Evolutionary conservation across 805 yeast species (phyloP).

Genomic region (Candida boidinii): DNA sequence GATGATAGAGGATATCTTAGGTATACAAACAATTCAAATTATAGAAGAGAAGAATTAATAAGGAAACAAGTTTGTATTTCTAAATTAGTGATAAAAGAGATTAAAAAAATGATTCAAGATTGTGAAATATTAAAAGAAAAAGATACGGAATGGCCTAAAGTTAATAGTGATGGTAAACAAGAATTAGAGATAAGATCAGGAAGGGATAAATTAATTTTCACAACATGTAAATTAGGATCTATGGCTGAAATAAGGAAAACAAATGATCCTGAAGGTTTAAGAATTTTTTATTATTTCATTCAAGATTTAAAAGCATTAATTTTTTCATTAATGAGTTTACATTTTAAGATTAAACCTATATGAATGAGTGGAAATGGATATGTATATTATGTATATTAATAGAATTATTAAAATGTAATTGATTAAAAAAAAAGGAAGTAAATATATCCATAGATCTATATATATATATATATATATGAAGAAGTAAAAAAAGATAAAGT

Average conservation of each 20-base stretch:
- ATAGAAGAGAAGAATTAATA: constrained; percentile 32
- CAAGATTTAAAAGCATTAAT: constrained; percentile 35
- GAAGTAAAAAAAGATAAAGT: constrained; percentile 13
- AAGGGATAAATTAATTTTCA: constrained; percentile 23
- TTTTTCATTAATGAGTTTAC: constrained; percentile 31
- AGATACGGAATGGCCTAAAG: constrained; percentile 32
- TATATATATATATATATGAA: background rate
- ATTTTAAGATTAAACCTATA: constrained; percentile 28
- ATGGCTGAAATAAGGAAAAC: constrained; percentile 28
- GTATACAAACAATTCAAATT: constrained; percentile 39
- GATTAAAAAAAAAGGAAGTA: background rate
- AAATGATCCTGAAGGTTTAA: constrained; percentile 35
- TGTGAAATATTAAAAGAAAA: constrained; percentile 32
- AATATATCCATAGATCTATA: background rate
- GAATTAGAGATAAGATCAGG: constrained; percentile 32
- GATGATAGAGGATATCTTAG: constrained; percentile 12
- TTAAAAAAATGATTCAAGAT: constrained; percentile 26
- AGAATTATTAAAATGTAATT: too few relatives aligned
- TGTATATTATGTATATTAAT: background rate
- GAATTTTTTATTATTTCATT: constrained; percentile 33
- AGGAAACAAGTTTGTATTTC: constrained; percentile 29
- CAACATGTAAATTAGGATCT: constrained; percentile 31
- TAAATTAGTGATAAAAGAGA: constrained; percentile 23
- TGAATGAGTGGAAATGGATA: background rate
- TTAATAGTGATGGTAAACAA: constrained; percentile 31